phyloP scores from a whole-genome alignment of 148 eudicot genomes.

The Mesembryanthemum crystallinum region DNA sequence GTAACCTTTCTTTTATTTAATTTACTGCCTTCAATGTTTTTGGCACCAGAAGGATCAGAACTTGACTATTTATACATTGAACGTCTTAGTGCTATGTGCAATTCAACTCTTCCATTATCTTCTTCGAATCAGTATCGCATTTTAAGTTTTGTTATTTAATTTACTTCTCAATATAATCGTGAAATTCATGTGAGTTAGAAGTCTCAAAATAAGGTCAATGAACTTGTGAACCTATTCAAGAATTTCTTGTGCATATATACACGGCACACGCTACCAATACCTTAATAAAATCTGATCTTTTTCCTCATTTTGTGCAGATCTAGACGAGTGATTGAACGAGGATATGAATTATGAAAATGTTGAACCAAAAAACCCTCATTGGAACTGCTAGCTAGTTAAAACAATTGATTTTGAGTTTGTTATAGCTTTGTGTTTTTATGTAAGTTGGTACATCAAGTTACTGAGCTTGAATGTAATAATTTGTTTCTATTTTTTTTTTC shows the following conservation, averaged over 20 bases:
- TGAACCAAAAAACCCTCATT: background rate
- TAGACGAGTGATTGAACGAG: background rate
- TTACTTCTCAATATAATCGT: background rate
- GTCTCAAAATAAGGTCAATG: background rate
- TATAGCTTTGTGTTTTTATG: constrained; percentile 1
- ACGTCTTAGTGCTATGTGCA: too few relatives aligned
- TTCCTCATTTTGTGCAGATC: constrained; percentile 24
- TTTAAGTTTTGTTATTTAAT: too few relatives aligned
- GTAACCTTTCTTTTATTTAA: too few relatives aligned
- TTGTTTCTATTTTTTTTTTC: background rate
- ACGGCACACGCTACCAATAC: too few relatives aligned
- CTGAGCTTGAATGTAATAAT: constrained; percentile 13
- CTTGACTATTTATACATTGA: too few relatives aligned
- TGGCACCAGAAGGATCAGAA: too few relatives aligned
- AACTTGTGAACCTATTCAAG: background rate
- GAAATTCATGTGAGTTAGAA: background rate
- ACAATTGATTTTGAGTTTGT: constrained; percentile 14
- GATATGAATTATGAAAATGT: background rate
- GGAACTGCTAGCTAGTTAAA: background rate
- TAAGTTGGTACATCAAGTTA: constrained; percentile 10
- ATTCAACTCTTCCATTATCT: too few relatives aligned
- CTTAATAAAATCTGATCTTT: too few relatives aligned
- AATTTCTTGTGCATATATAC: background rate
- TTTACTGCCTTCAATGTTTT: too few relatives aligned
- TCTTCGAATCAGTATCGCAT: too few relatives aligned